Evolutionary conservation across 2,329 filamentous ascomycete genomes (phyloP), one percentile per base, ranked within the genome.

Genomic region (Neonectria hederae): DNA sequence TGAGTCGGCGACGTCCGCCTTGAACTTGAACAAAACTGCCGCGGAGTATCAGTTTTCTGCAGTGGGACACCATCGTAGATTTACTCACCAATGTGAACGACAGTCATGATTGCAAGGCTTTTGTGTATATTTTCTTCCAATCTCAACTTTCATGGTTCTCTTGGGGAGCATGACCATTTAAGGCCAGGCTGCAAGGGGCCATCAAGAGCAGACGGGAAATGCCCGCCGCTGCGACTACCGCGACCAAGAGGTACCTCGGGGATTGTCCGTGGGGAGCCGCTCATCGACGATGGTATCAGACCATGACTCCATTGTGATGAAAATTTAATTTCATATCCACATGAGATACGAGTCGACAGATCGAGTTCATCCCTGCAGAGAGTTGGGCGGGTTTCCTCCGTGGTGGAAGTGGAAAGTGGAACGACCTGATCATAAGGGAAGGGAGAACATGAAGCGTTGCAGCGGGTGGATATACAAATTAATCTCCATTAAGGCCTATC

Each of bases 11-110:
- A 84, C 78, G 21, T 82, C 79, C 1, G 77, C 42, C 10, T 76
- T 78, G 68, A 85, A 85, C 65, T 84, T 84, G 74, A 86, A 85
- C 8, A 85, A 72, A 0, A 86, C 83, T 86, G 49, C 1, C 7
- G 9, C 14, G 22, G 49, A 32, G 2, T 5, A 51, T 58, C 11
- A 58, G 62, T 11, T 19, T 28, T 35, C 40, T 22, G 35, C 4
- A 9, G 19, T 26, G 6, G 10, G 9, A 22, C 17, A 2, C 4
- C 4, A 11, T 7, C 1, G 1, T 19, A 2, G 9, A 2, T 0
- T 8, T 13, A 59, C 72, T 28, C 32, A 78, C 77, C 77, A 22
- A 79, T 77, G 13, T 79, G 77, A 59, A 79, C 62, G 45, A 79
- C 69, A 22, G 76, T 78, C 76, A 79, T 79, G 32, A 17, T 65